Base-by-base conservation (phyloP, 129 eudicot species). In the carrot (Daucus carota) region DNA sequence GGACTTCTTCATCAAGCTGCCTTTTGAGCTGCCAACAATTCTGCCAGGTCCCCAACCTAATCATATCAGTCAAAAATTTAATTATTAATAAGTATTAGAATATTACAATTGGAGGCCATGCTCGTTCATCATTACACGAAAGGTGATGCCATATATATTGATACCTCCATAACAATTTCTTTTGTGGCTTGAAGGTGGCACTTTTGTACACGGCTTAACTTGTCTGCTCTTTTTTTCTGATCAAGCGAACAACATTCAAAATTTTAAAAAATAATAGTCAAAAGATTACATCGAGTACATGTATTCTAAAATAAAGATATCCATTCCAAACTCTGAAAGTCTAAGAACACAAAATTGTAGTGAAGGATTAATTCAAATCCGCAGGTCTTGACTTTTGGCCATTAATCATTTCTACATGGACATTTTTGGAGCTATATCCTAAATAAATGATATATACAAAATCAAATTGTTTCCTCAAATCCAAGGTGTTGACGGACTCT, bases 1-100 rank as follows among this genome's bases (percentile, higher is more conserved):
- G 32, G 96, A 87, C 81, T 92, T 92, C 89, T 90, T 90, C 98
- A 92, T 90, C 72, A 92, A 44, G 76, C 81, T 80, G 77, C 96
- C 86, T 78, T 92, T 90, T n/a, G 90, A 86, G 83, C 85, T 88
- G 83, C 89, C 85, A 71, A 86, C 20, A 79, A 80, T 85, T 76
- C 81, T 82, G 50, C 88, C 84, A 20, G 88, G 80, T 29, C 90
- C 93, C 70, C 73, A 76, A 62, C 73, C 79, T 68, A 74, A 82
- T 82, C 48, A 63, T 69, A 63, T 63, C 5, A 63, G 8, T 29
- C 70, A 31, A 24, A 54, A 57, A 8, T 63, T 29, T 29, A 63
- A 12, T 63, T 54, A 47, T 76, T 70, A 67, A 14, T 34, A 29
- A 28, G 29, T 26, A 28, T 32, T n/a, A 57, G 38, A 29, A 63